phyloP scores from a whole-genome alignment of 805 yeast genomes.

The Zygosaccharomyces pseudorouxii region DNA sequence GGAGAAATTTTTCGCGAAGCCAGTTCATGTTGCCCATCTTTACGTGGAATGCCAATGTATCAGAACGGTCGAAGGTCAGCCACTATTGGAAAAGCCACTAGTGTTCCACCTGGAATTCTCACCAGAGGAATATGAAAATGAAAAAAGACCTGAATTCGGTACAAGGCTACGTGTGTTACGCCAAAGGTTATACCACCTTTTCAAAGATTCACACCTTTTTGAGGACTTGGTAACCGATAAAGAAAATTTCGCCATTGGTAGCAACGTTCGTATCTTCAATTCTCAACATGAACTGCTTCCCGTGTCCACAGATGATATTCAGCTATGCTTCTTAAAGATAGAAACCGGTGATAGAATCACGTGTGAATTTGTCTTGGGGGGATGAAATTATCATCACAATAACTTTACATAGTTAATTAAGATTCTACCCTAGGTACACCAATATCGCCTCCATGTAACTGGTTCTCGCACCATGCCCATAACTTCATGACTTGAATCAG shows the following conservation, averaged over 20 bases:
- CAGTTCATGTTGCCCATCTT: constrained; percentile 75
- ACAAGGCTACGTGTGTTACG: constrained; percentile 62
- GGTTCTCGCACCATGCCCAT: constrained; percentile 62
- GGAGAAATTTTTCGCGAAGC: constrained; percentile 64
- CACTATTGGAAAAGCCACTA: constrained; percentile 36
- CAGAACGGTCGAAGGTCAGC: constrained; percentile 16
- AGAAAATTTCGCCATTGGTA: constrained; percentile 26
- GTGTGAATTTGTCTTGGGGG: constrained; percentile 33
- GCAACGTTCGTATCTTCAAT: constrained; percentile 37
- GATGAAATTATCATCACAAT: background rate
- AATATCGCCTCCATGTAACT: constrained; percentile 38
- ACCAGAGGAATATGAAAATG: constrained; percentile 66
- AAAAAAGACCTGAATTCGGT: constrained; percentile 62
- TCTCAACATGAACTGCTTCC: constrained; percentile 31
- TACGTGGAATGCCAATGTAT: constrained; percentile 48
- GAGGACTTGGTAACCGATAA: constrained; percentile 19
- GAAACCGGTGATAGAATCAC: constrained; percentile 48
- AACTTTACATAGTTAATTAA: constrained; percentile 1
- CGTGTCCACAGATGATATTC: constrained; percentile 39
- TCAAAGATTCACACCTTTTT: constrained; percentile 42
- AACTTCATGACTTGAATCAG: constrained; percentile 53
- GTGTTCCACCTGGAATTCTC: constrained; percentile 71
- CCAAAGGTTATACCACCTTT: constrained; percentile 49
- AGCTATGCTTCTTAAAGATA: constrained; percentile 48
- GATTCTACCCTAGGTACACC: constrained; percentile 35